Base-by-base conservation (phyloP, 108 stramenopile genomes). In the Pseudonitzschia pungens region DNA sequence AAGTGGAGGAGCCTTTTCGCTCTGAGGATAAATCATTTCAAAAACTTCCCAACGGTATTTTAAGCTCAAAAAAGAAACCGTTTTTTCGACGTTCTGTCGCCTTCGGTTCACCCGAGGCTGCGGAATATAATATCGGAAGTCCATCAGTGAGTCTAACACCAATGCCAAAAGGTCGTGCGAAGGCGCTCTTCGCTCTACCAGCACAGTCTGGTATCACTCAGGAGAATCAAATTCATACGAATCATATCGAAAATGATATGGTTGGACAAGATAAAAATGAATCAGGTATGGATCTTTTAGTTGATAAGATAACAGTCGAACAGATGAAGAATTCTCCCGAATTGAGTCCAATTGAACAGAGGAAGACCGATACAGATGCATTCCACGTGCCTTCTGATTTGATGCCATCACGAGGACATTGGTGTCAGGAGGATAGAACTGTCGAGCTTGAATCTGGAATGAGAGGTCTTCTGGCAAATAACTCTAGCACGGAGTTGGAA, bases 41-140 rank as follows among this genome's bases (percentile, higher is more conserved):
- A 54, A 22, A 26, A 26, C 79, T 16, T 28, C 71, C 60, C 22
- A 21, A 59, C n/a, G 72, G 71, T 40, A 73, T 67, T 73, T 48
- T 77, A 65, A 60, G 84, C 80, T 82, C 76, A 55, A 48, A 70
- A 42, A 66, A 72, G 71, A 54, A 74, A 58, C 40, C 51, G 51
- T 86, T 86, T 26, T 65, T 87, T 9, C 73, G 73, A 42, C 67
- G 74, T 20, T 71, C 74, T 57, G 92, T 96, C 40, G 89, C 81
- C 16, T 96, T 96, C 75, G 91, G 92, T 9, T 90, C 89, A 41
- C 91, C 92, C 0, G 84, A 85, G 54, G 86, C 87, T 18, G 91
- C 91, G 10, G 78, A 86, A 41, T 96, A 86, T 77, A 85, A 90
- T 67, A 72, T 91, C 33, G 85, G 83, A 10, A 92, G 91, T 66